Base-by-base conservation (phyloP, 2,329 filamentous ascomycete genomes). In the Alternaria postmessia region DNA sequence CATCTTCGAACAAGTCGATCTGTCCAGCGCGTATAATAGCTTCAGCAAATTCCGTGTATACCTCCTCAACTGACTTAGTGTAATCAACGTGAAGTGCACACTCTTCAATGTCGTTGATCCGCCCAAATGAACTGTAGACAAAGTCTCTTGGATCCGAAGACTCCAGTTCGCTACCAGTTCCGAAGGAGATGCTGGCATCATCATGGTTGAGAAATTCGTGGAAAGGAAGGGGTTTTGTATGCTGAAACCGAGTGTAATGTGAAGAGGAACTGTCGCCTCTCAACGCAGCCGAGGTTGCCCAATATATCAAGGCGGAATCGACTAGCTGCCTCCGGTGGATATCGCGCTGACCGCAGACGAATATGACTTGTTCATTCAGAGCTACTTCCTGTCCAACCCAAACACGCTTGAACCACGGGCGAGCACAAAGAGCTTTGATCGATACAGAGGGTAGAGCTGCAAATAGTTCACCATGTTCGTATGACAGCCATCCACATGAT, bases 401-500 rank as follows among this genome's bases (percentile, higher is more conserved):
- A 11, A 53, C 38, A 12, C 51, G 51, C 39, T 53, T 53, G 30
- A 34, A 53, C 51, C 51, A 53, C 11, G 24, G 16, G 11, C 51
- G 51, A 6, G 7, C 38, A 6, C 24, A 12, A 5, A 53, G 5
- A 18, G 51, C 8, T 20, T 14, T 16, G 32, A 36, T 36, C 1
- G 32, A 14, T 0, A 5, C 32, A 16, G 3, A 7, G 0, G 32
- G 12, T 16, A 12, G 14, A 16, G 32, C 5, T 1, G 5, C 14
- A 36, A 0, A 14, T 22, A 0, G 20, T 22, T 22, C 20, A 3
- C 20, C 3, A 1, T 22, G 20, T 22, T 22, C 3, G 20, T 3
- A 4, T 22, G 20, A 22, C 20, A 22, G 20, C 20, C 20, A 22
- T 22, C 4, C 20, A 3, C 20, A 22, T 22, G 20, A 22, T 3